These are phyloP conservation scores for Diaporthe australafricana DNA, from an alignment of 2,329 filamentous ascomycete genomes.

Conservation along the genomic window DNA sequence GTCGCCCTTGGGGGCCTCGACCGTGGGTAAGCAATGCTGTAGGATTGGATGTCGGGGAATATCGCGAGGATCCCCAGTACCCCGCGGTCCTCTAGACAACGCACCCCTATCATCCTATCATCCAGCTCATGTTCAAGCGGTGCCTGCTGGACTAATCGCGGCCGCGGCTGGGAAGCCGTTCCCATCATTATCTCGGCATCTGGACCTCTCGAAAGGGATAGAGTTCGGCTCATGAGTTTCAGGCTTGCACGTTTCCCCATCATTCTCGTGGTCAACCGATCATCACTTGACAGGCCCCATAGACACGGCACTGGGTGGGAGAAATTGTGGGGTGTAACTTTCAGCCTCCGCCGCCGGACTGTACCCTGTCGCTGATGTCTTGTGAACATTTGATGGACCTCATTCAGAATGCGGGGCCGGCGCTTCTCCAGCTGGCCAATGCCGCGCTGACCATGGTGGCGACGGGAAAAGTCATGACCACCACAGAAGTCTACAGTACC, in stretches of 20 bases:
- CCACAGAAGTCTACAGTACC: constrained; percentile 1
- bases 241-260: not conserved
- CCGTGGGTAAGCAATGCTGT: not conserved
- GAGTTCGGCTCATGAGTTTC: constrained; percentile 2
- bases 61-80: constrained; percentile 12
- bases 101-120: not conserved
- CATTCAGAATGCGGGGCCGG: constrained; percentile 12
- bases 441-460: constrained; percentile 15
- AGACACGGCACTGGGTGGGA: not conserved
- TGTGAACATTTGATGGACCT: constrained; percentile 6
- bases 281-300: constrained; percentile 9
- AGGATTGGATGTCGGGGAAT: constrained; percentile 1
- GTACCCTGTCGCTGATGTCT: not conserved
- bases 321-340: constrained; percentile 16
- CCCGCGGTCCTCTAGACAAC: not conserved
- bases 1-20: no score
- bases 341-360: constrained; percentile 12
- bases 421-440: constrained; percentile 22
- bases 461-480: not conserved
- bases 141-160: not conserved
- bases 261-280: not conserved
- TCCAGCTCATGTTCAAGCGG: not conserved
- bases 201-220: not conserved
- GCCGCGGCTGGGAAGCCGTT: constrained; percentile 2
- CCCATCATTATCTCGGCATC: constrained; percentile 4